These are phyloP conservation scores for Xylaria cubensis DNA, from an alignment of 495 filamentous ascomycete species.

Conservation along the genomic window DNA sequence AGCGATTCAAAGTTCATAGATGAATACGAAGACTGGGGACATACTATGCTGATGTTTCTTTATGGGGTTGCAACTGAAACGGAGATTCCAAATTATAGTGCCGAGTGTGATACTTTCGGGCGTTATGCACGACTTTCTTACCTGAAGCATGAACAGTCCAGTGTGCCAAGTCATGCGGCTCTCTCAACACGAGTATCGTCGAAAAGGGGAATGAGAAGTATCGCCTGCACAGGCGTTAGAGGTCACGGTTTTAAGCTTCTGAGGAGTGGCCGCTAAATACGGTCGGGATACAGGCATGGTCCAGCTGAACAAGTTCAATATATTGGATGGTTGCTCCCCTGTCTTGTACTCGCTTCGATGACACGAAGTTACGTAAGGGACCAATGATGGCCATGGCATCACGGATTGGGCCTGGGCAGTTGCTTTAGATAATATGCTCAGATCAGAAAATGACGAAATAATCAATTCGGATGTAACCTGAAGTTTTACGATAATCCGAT, in stretches of 20 bases:
- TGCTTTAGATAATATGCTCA: neutral
- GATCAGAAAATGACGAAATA: neutral
- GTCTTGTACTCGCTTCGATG: neutral
- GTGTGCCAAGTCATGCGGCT: neutral
- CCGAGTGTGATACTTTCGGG: neutral
- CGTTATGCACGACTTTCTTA: neutral
- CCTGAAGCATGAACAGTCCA: neutral
- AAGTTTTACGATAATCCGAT: neutral
- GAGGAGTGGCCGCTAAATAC: neutral
- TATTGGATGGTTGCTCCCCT: neutral
- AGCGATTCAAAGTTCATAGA: neutral
- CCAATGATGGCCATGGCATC: neutral
- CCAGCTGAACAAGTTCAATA: neutral
- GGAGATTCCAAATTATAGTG: neutral
- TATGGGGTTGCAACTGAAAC: neutral
- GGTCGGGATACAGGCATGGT: neutral
- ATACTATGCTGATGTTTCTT: neutral
- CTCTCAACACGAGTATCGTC: neutral
- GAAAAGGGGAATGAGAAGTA: neutral
- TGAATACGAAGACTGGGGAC: neutral
- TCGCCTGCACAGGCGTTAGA: neutral
- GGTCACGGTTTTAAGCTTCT: neutral
- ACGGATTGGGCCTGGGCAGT: neutral
- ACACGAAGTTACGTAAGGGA: neutral
- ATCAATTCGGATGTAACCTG: neutral